These are phyloP conservation scores for Arabidopsis lyrata DNA, from an alignment of 441 rosid genomes.

Conservation along the genomic window DNA sequence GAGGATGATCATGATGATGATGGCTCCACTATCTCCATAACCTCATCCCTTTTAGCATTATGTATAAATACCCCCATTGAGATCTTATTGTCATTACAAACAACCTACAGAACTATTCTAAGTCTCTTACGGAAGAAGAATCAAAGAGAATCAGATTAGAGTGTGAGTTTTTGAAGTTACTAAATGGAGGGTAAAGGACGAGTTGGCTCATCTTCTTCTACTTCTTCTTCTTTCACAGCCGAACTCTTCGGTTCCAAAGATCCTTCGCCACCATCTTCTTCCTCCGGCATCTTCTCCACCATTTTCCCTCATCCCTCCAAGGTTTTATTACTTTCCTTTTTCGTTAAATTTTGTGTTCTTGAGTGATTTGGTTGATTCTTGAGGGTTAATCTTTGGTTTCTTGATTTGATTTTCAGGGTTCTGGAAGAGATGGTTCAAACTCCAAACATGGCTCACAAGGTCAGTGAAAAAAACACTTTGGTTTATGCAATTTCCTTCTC, in stretches of 20 bases:
- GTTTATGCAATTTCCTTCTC: background rate
- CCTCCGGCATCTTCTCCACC: slow-evolving; percentile 70
- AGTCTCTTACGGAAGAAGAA: slow-evolving; percentile 24
- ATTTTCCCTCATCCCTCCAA: slow-evolving; percentile 72
- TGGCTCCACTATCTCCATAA: slow-evolving; percentile 41
- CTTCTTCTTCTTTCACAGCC: slow-evolving; percentile 66
- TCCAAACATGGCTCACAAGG: slow-evolving; percentile 62
- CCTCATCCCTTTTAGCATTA: slow-evolving; percentile 36
- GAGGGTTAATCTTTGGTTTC: slow-evolving; percentile 20
- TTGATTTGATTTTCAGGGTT: slow-evolving; percentile 50
- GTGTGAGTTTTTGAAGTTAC: slow-evolving; percentile 13
- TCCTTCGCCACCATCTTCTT: slow-evolving; percentile 53
- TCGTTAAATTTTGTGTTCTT: background rate
- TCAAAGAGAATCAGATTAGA: slow-evolving; percentile 16
- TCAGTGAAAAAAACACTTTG: slow-evolving; percentile 37
- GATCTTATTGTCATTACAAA: slow-evolving; percentile 34
- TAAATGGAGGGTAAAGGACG: slow-evolving; percentile 73
- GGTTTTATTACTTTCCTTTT: slow-evolving; percentile 48
- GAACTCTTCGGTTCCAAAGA: slow-evolving; percentile 84
- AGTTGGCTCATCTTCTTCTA: slow-evolving; percentile 54
- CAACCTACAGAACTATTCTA: slow-evolving; percentile 32
- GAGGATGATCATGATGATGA: slow-evolving; percentile 33
- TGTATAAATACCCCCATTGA: slow-evolving; percentile 43
- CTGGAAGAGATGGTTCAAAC: slow-evolving; percentile 54
- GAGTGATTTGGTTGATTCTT: slow-evolving; percentile 21